phyloP scores from a whole-genome alignment of 371 early-diverging fungal genomes.

The Actinomucor elegans region DNA sequence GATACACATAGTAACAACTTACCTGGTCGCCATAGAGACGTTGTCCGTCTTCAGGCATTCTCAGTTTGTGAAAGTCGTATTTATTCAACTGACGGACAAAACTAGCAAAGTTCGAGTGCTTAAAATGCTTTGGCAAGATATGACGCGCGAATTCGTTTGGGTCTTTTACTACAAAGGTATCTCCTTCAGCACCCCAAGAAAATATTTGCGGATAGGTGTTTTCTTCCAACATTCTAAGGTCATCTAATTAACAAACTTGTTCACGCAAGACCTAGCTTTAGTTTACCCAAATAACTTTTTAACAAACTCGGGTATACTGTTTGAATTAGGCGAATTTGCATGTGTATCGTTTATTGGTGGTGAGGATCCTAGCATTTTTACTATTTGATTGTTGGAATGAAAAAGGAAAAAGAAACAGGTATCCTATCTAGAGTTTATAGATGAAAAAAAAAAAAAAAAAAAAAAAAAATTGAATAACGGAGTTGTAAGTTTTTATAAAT shows the following conservation, averaged over 20 bases:
- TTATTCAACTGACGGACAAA: slow-evolving; percentile 96
- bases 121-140: slow-evolving; percentile 89
- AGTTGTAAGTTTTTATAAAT: too few relatives aligned
- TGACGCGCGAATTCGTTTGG: slow-evolving; percentile 69
- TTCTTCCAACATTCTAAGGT: slow-evolving; percentile 66
- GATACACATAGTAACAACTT: not conserved
- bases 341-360: slow-evolving; percentile 2
- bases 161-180: slow-evolving; percentile 84
- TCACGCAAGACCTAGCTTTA: too few relatives aligned
- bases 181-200: slow-evolving; percentile 77
- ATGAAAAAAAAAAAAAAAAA: slow-evolving; percentile 5
- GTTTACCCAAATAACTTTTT: slow-evolving; percentile 52
- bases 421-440: not conserved
- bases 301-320: slow-evolving; percentile 47
- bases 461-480: not conserved
- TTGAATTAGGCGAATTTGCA: slow-evolving; percentile 5
- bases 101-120: slow-evolving; percentile 91
- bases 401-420: not conserved
- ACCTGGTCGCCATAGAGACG: slow-evolving; percentile 69
- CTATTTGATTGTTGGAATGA: not conserved
- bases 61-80: slow-evolving; percentile 88
- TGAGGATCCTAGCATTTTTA: slow-evolving; percentile 7
- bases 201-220: slow-evolving; percentile 61
- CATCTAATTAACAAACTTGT: not conserved
- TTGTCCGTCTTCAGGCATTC: slow-evolving; percentile 57